Evolutionary conservation across 2,329 filamentous ascomycete genomes (phyloP).

Genomic region (Talaromyces sp.): DNA sequence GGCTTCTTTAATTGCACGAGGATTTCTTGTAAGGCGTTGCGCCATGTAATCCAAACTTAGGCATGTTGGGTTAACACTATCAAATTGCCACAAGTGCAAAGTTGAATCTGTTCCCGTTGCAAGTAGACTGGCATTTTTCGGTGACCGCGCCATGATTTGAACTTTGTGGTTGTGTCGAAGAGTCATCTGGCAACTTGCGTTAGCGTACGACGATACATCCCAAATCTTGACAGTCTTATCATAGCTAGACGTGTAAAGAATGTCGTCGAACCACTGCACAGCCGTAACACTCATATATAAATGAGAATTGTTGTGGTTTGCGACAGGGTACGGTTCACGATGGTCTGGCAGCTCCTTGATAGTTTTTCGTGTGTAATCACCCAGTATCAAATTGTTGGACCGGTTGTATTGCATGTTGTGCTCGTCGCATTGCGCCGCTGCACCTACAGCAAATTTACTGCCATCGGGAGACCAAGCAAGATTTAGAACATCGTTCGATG

Average conservation of each 20-base stretch:
- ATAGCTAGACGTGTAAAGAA: conserved; percentile 54
- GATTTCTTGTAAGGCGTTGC: conserved; percentile 19
- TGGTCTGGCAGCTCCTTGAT: conserved; percentile 57
- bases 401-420: conserved; percentile 61
- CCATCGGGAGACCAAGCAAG: conserved; percentile 57
- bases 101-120: conserved; percentile 48
- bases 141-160: conserved; percentile 50
- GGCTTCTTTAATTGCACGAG: conserved; percentile 28
- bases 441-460: conserved; percentile 55
- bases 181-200: conserved; percentile 31
- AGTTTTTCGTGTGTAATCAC: conserved; percentile 41
- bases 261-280: conserved; percentile 50
- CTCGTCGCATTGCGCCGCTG: conserved; percentile 54
- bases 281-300: conserved; percentile 57
- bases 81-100: conserved; percentile 36
- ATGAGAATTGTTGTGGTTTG: conserved; percentile 50
- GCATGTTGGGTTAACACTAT: conserved; percentile 21
- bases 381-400: conserved; percentile 55
- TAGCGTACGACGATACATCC: conserved; percentile 37
- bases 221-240: conserved; percentile 58
- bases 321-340: conserved; percentile 43
- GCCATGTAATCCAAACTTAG: conserved; percentile 28
- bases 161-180: conserved; percentile 49
- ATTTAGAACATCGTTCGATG: conserved; percentile 56
- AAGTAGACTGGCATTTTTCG: conserved; percentile 35